Evolutionary conservation across 441 rosid species (phyloP), one percentile per base, ranked within the genome.

Genomic region (Brassica hybrid): DNA sequence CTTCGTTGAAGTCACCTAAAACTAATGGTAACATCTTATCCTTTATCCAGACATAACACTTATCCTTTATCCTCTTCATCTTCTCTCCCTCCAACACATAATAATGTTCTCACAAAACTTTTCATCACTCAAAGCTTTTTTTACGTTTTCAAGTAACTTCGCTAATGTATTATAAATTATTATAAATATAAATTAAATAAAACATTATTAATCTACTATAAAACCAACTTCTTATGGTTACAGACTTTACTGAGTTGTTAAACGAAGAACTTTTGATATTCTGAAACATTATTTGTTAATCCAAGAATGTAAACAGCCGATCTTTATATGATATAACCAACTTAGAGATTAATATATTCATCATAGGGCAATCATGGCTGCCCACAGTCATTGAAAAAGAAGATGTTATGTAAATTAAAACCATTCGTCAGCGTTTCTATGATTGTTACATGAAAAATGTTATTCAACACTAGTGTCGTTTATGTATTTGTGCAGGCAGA

Each of bases 401-500:
- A 27, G 16, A 13, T 6, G n/a, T 6, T 52, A 7, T 52, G 2
- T 52, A 52, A 50, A 52, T 1, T 52, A 2, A 52, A 52, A 52
- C 58, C 4, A 1, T 52, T 16, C 25, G 60, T 18, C 5, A 18
- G 18, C 17, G 34, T 30, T 69, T 54, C 7, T 18, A 12, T 69
- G 65, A 36, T 58, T 13, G n/a, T 7, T 4, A 36, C 2, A 59
- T 21, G 54, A 34, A 71, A 71, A 59, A 38, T 25, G 7, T 52
- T 54, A 63, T 25, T 11, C 30, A 69, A 0, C 32, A 10, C 12
- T 23, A 52, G 9, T 23, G 16, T 2, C 60, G 56, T 36, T 18
- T 38, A 41, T 64, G 4, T 64, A 63, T 17, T 9, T 57, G 16
- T 59, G 74, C 74, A 79, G 82, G 45, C 50, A 60, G 72, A 79